Evolutionary conservation across 2,329 filamentous ascomycete genomes (phyloP).

Genomic region (Ceratocystis ficicola): DNA sequence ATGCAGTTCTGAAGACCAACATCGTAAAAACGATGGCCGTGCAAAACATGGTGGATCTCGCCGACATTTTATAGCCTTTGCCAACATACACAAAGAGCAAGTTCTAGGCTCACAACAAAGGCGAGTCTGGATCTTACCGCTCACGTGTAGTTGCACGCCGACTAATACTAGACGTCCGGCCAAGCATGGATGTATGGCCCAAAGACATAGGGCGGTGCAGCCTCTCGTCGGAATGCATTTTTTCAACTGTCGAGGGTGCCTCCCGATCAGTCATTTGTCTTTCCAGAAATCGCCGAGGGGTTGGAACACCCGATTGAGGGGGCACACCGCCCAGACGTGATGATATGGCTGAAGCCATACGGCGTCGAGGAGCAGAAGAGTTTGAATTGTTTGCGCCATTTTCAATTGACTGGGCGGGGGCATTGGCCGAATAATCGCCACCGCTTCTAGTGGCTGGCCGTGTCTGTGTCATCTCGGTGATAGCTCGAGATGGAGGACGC

Average conservation of each 20-base stretch:
- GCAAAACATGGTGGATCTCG: neutral
- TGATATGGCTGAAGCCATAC: conserved; percentile 39
- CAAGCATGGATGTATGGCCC: conserved; percentile 33
- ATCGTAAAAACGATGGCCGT: neutral
- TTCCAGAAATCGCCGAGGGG: conserved; percentile 16
- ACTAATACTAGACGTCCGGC: conserved; percentile 37
- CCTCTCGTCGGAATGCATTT: conserved; percentile 32
- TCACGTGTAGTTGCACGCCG: conserved; percentile 27
- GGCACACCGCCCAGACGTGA: conserved; percentile 33
- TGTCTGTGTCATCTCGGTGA: conserved; percentile 41
- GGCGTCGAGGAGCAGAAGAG: conserved; percentile 39
- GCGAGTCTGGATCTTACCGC: conserved; percentile 29
- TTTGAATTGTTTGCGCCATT: conserved; percentile 28
- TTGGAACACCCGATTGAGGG: conserved; percentile 19
- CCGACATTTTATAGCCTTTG: neutral
- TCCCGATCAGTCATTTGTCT: conserved; percentile 22
- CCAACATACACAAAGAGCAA: neutral
- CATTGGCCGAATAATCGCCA: conserved; percentile 25
- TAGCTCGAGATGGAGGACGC: conserved; percentile 46
- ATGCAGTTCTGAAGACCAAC: neutral
- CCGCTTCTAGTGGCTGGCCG: conserved; percentile 31
- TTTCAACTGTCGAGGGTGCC: conserved; percentile 28
- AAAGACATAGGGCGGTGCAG: conserved; percentile 37
- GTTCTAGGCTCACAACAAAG: neutral
- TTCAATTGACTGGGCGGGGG: conserved; percentile 23